A percentile compares a stretch with the other conserved stretches of the same genome.
Conservation (phyloP, 2,329 filamentous ascomycete genomes). For the Neophaeococcomyces aloes region DNA sequence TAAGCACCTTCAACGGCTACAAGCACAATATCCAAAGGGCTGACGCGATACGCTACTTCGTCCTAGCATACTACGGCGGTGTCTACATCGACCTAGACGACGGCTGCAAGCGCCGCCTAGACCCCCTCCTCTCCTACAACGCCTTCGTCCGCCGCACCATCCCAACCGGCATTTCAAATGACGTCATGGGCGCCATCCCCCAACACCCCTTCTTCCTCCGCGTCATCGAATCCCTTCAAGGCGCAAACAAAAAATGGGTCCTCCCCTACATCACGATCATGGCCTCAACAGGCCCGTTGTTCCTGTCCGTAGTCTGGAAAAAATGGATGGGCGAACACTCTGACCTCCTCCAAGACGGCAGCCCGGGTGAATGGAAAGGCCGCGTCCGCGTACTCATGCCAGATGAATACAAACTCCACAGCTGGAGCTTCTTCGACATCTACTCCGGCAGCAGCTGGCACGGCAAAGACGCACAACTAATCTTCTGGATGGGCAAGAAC, state of each 20-base stretch:
- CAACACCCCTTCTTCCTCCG: conserved; percentile 64
- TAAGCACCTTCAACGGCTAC: conserved; percentile 64
- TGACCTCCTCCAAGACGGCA: conserved; percentile 29
- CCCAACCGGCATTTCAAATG: conserved; percentile 71
- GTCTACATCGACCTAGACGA: conserved; percentile 74
- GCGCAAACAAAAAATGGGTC: conserved; percentile 59
- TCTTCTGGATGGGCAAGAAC: conserved; percentile 54
- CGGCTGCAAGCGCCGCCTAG: conserved; percentile 57
- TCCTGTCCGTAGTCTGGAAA: conserved; percentile 65
- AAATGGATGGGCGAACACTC: conserved; percentile 52
- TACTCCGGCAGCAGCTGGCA: conserved; percentile 58
- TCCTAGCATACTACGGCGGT: conserved; percentile 65
- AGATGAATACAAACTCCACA: conserved; percentile 56
- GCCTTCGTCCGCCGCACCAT: conserved; percentile 61
- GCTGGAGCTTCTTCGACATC: conserved; percentile 63
- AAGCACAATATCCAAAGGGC: conserved; percentile 65
- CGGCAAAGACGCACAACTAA: conserved; percentile 50
- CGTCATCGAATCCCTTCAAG: conserved; percentile 56
- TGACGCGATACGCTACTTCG: conserved; percentile 69
- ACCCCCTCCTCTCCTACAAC: conserved; percentile 57
- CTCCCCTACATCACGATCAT: conserved; percentile 68
- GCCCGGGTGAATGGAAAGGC: conserved; percentile 26
- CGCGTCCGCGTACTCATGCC: conserved; percentile 58
- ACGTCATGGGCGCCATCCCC: conserved; percentile 64
- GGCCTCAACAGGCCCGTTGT: conserved; percentile 66